These are phyloP conservation scores for Tubosaeta sp. DNA, from an alignment of 768 basidiomycete genomes.

Conservation along the genomic window DNA sequence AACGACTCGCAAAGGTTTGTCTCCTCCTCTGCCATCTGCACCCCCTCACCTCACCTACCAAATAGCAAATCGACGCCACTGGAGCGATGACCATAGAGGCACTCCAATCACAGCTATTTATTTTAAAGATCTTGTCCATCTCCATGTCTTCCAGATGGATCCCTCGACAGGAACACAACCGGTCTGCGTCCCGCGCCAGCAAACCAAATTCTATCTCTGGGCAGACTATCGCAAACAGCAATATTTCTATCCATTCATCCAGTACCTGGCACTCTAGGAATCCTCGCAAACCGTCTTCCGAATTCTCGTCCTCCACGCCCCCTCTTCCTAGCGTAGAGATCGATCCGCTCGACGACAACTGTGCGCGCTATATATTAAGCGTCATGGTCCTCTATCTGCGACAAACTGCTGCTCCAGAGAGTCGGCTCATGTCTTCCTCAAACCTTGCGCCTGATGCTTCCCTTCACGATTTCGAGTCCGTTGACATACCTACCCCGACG, in stretches of 20 bases:
- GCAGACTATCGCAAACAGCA: conserved; percentile 25
- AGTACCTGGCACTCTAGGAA: conserved; percentile 22
- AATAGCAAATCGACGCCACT: conserved; percentile 50
- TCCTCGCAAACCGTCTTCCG: conserved; percentile 40
- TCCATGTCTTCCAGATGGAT: conserved; percentile 78
- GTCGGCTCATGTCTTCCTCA: conserved; percentile 54
- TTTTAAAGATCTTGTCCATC: conserved; percentile 76
- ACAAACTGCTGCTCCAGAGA: conserved; percentile 57
- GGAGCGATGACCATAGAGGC: conserved; percentile 61
- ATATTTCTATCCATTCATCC: conserved; percentile 35
- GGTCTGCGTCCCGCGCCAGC: conserved; percentile 42
- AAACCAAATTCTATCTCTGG: conserved; percentile 32
- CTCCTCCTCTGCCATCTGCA: conserved; percentile 1
- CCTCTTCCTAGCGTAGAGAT: conserved; percentile 56
- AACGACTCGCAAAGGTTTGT: conserved; percentile 70
- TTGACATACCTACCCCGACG: conserved; percentile 35
- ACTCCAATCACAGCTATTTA: conserved; percentile 81
- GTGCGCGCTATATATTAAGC: conserved; percentile 76
- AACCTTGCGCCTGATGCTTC: conserved; percentile 57
- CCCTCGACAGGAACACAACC: conserved; percentile 37
- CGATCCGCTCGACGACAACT: conserved; percentile 72
- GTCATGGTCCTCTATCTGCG: conserved; percentile 82
- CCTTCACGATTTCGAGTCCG: conserved; percentile 69
- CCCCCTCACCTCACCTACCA: conserved; percentile 11
- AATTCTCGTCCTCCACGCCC: conserved; percentile 30